phyloP scores from a whole-genome alignment of 257 asterid genomes.

The Scutellaria galericulata region DNA sequence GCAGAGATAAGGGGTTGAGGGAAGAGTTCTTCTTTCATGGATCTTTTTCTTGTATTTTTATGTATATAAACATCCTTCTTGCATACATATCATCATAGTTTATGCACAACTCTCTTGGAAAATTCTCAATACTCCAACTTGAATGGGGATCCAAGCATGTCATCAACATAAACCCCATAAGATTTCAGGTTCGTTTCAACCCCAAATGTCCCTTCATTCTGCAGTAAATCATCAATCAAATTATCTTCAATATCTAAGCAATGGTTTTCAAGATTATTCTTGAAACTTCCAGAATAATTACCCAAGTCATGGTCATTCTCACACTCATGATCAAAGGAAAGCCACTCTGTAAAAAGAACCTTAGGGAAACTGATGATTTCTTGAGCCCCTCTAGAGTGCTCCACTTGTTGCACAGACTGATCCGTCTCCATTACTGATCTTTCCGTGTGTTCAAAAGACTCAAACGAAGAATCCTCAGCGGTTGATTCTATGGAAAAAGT shows the following conservation, averaged over 20 bases:
- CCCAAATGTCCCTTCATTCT: slow-evolving; percentile 40
- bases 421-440: slow-evolving; percentile 40
- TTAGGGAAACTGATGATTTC: slow-evolving; percentile 52
- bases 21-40: no score
- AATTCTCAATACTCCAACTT: slow-evolving; percentile 51
- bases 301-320: slow-evolving; percentile 24
- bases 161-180: slow-evolving; percentile 32
- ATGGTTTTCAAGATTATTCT: slow-evolving; percentile 9
- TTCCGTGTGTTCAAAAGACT: slow-evolving; percentile 40
- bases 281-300: slow-evolving; percentile 32
- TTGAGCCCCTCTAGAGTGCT: background rate
- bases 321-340: slow-evolving; percentile 47
- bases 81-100: slow-evolving; percentile 41
- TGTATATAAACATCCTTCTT: background rate
- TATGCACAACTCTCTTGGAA: slow-evolving; percentile 51
- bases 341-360: slow-evolving; percentile 84
- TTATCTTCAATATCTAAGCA: slow-evolving; percentile 42
- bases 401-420: slow-evolving; percentile 18
- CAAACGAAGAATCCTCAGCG: slow-evolving; percentile 34
- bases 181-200: slow-evolving; percentile 32
- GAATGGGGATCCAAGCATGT: slow-evolving; percentile 44
- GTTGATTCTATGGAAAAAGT: slow-evolving; percentile 30
- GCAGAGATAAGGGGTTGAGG: no score
- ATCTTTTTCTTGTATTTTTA: no score
- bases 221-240: slow-evolving; percentile 32